Percentiles rank a stretch among this genome's conserved stretches.
Conservation (phyloP, 306 rosid species). For the Adenanthera pavonina region DNA sequence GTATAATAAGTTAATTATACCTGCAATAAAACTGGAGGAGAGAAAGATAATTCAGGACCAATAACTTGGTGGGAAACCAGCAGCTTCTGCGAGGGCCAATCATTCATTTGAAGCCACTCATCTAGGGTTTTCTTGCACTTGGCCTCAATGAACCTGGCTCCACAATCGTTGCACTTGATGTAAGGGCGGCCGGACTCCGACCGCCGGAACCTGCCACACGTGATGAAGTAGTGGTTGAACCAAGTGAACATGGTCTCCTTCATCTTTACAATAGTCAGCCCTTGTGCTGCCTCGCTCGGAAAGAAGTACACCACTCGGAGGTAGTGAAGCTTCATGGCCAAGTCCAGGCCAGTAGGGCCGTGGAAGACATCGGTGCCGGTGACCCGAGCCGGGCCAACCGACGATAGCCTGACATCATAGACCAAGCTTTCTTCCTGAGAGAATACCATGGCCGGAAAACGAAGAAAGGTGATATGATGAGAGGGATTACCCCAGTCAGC, state of each 20-base stretch:
- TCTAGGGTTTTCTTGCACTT: constrained; percentile 58
- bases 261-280: constrained; percentile 41
- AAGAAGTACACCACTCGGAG: constrained; percentile 66
- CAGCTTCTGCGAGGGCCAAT: constrained; percentile 52
- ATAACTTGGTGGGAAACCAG: constrained; percentile 65
- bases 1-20: constrained; percentile 29
- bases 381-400: constrained; percentile 62
- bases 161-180: constrained; percentile 88
- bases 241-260: constrained; percentile 54
- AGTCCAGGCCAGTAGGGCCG: constrained; percentile 52
- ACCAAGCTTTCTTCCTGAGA: constrained; percentile 45
- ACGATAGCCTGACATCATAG: constrained; percentile 55
- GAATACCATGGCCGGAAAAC: constrained; percentile 45
- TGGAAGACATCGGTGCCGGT: constrained; percentile 53
- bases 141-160: constrained; percentile 73
- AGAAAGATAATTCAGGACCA: constrained; percentile 82
- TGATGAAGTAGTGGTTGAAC: constrained; percentile 44
- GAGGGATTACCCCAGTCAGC: no score
- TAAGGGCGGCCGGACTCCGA: constrained; percentile 68
- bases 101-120: constrained; percentile 59
- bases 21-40: constrained; percentile 76
- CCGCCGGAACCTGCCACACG: constrained; percentile 70
- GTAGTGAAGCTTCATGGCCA: constrained; percentile 92
- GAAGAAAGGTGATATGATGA: no score
- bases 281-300: constrained; percentile 40